Conservation (phyloP, 129 eudicot species). For the Flaveria brownii region DNA sequence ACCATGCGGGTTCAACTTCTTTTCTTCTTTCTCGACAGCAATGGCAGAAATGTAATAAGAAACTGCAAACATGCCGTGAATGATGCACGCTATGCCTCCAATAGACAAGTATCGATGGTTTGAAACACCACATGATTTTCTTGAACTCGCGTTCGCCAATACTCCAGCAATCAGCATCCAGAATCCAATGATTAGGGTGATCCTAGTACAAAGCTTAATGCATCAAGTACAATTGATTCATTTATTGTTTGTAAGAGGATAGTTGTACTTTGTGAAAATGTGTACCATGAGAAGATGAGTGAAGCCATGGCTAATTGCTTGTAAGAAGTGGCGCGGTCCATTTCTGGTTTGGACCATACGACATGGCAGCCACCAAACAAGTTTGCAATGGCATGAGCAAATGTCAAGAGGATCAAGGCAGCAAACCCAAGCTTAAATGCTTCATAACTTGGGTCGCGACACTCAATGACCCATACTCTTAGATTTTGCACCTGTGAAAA, state of each 20-base stretch:
- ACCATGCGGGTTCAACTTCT: conserved; percentile 34
- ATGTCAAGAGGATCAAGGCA: conserved; percentile 56
- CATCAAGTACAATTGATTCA: conserved; percentile 2
- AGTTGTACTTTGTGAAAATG: background rate
- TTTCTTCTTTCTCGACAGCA: conserved; percentile 57
- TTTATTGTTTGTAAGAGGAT: background rate
- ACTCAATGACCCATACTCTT: conserved; percentile 66
- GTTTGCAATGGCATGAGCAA: conserved; percentile 67
- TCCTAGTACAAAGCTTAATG: conserved; percentile 50
- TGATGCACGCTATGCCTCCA: conserved; percentile 84
- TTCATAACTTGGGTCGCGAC: conserved; percentile 77
- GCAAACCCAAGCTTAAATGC: conserved; percentile 82
- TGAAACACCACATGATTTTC: conserved; percentile 69
- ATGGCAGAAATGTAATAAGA: conserved; percentile 74
- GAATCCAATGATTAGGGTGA: conserved; percentile 66
- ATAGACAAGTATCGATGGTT: conserved; percentile 63
- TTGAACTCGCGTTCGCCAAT: conserved; percentile 59
- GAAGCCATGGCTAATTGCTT: conserved; percentile 82
- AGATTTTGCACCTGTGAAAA: conserved; percentile 47
- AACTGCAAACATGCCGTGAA: conserved; percentile 82
- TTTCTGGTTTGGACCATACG: conserved; percentile 60
- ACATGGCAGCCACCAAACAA: conserved; percentile 81
- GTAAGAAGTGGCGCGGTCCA: conserved; percentile 66
- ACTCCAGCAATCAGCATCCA: conserved; percentile 67
- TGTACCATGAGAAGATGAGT: conserved; percentile 74